Evolutionary conservation across 495 filamentous ascomycete species (phyloP).

Genomic region (Daldinia concentrica): DNA sequence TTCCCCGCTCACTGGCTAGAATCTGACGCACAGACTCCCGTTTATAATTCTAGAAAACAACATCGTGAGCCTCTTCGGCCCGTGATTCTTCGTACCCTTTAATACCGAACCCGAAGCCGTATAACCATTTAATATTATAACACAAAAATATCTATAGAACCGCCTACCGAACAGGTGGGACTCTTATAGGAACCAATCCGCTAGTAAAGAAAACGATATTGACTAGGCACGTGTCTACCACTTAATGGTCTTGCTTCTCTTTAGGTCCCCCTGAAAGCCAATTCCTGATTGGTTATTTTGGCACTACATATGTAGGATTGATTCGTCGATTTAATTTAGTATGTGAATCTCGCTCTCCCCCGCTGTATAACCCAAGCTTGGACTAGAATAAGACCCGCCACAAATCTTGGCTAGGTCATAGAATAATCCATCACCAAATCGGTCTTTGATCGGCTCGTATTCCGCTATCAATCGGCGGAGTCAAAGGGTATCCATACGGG

Average conservation of each 20-base stretch:
- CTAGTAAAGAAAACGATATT: slow-evolving; percentile 14
- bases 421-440: slow-evolving; percentile 17
- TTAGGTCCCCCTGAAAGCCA: slow-evolving; percentile 9
- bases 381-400: slow-evolving; percentile 27
- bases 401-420: slow-evolving; percentile 25
- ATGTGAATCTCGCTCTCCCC: slow-evolving; percentile 43
- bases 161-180: slow-evolving; percentile 37
- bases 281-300: slow-evolving; percentile 32
- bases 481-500: slow-evolving; percentile 10
- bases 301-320: slow-evolving; percentile 22
- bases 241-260: slow-evolving; percentile 28
- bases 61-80: slow-evolving; percentile 35
- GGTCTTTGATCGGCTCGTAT: slow-evolving; percentile 19
- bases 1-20: slow-evolving; percentile 35
- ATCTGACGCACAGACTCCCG: slow-evolving; percentile 45
- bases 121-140: slow-evolving; percentile 2
- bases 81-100: slow-evolving; percentile 1
- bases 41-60: slow-evolving; percentile 24
- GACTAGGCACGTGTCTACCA: slow-evolving; percentile 36
- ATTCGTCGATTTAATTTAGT: slow-evolving; percentile 46
- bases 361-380: slow-evolving; percentile 38
- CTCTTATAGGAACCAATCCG: slow-evolving; percentile 27
- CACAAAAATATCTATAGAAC: slow-evolving; percentile 13
- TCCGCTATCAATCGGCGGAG: slow-evolving; percentile 10
- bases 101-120: slow-evolving; percentile 39